Evolutionary conservation across 805 yeast genomes (phyloP), one percentile per base, ranked within the genome.

Genomic region (Lipomyces mesembrius): DNA sequence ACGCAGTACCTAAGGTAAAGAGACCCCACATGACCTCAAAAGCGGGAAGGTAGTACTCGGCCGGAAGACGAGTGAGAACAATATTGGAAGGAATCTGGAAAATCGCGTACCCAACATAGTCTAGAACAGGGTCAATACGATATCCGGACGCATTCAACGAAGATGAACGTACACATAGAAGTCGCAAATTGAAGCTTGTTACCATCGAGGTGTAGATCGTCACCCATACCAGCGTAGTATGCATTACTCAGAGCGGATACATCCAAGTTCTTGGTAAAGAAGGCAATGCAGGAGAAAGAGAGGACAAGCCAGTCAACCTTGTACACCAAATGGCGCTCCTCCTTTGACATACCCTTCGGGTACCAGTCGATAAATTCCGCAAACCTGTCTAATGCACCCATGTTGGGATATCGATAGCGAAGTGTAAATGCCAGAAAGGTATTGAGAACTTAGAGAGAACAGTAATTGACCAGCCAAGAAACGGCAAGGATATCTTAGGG

Each of bases 261-360:
- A 73, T 89, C 92, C 60, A 89, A 78, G 65, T 87, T 85, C 75
- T 88, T 88, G 63, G 88, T 84, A 88, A 90, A 89, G 76, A 87
- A 88, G 0, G 87, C 87, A 65, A 86, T 76, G 75, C 87, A 83
- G 0, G 89, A 81, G 71, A 85, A 85, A 53, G 83, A 79, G 17
- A 86, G 80, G 59, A 89, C 78, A 46, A 86, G 75, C 32, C 85
- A 70, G 72, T 88, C 92, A 51, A 88, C 74, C 74, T 88, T 88
- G 71, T 79, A 75, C 17, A 86, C 75, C 51, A 87, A 74, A 29
- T 75, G 79, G 60, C 82, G 81, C 66, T 83, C 85, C 68, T 81
- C 81, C 74, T 82, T 78, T 2, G 88, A 69, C 68, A 74, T 58
- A 20, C 35, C 66, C 58, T 57, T 55, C 22, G 71, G 71, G 29